Base-by-base conservation (phyloP, 495 filamentous ascomycete genomes). In the Podospora comata region DNA sequence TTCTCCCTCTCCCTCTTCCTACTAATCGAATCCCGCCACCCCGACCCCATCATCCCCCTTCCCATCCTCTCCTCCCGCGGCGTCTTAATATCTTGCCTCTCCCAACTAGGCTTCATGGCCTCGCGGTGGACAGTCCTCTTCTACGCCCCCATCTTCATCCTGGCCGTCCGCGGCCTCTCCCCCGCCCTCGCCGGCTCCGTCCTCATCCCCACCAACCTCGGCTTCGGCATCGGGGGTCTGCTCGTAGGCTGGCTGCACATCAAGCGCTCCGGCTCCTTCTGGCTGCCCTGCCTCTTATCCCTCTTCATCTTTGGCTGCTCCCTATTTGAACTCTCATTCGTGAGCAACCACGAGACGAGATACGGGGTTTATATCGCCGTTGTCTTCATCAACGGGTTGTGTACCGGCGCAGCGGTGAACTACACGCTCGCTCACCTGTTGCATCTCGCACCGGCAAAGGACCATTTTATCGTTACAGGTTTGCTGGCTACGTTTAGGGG, bases 401-500 rank as follows among this genome's bases (percentile, higher is more conserved):
- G 82, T 68, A 88, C 88, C 3, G 91, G 91, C 23, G 87, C 89
- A 0, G 79, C 87, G 11, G 75, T 94, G 44, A 94, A 92, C 75
- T 95, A 94, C 75, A 90, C 87, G 0, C 82, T 95, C 1, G 89
- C 89, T 0, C 92, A 95, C 69, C 71, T 93, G 5, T 81, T 94
- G 16, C 87, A 93, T 70, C 77, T 92, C n/a, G 88, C 88, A 1
- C 77, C 74, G 0, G 81, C 83, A 0, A 78, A 83, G 4, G 83
- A 85, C 15, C 90, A 93, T 72, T 92, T 89, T 70, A 87, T 94
- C 68, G 87, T 88, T 20, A 91, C 86, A 2, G 85, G 89, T 2
- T 75, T 94, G 28, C 69, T 93, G 0, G 84, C 89, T 6, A 93
- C 90, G 4, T 91, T 91, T 71, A 81, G 91, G 0, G 90, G 90